Conservation (phyloP, 192 early-diverging fungal genomes). For the Coemansia sp. region DNA sequence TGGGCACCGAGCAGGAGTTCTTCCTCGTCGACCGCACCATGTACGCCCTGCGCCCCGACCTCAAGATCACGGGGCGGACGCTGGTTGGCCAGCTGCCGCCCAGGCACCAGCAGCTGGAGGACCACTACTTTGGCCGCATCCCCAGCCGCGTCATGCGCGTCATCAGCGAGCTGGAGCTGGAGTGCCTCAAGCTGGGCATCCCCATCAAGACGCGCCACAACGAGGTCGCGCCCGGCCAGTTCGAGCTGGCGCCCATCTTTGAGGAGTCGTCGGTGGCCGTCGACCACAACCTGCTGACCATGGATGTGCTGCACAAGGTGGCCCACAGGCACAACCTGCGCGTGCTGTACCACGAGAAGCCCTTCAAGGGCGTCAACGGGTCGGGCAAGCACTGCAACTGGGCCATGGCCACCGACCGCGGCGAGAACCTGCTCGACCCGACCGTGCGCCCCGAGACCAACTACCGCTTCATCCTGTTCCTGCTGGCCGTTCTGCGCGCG, state of each 20-base stretch:
- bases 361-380: conserved; percentile 98
- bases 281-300: conserved; percentile 97
- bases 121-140: conserved; percentile 99
- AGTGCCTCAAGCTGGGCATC: conserved; percentile 90
- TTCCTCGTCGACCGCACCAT: conserved; percentile 96
- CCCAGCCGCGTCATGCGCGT: conserved; percentile 87
- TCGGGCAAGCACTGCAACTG: conserved; percentile 99
- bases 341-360: conserved; percentile 99
- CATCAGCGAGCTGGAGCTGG: conserved; percentile 92
- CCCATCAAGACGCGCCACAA: conserved; percentile 99
- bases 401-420: conserved; percentile 89
- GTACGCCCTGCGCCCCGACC: conserved; percentile 91
- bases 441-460: conserved; percentile 97
- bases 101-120: conserved; percentile 98
- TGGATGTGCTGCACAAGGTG: conserved; percentile 96
- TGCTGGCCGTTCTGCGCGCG: conserved; percentile 87
- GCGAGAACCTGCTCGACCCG: conserved; percentile 97
- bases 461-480: conserved; percentile 95
- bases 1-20: conserved; percentile 98
- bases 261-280: conserved; percentile 94
- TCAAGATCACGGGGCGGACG: conserved; percentile 95
- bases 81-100: conserved; percentile 91
- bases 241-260: conserved; percentile 98
- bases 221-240: conserved; percentile 98
- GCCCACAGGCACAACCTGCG: conserved; percentile 97